Conservation (phyloP, 2,329 filamentous ascomycete species). For the Polytolypa hystricis region DNA sequence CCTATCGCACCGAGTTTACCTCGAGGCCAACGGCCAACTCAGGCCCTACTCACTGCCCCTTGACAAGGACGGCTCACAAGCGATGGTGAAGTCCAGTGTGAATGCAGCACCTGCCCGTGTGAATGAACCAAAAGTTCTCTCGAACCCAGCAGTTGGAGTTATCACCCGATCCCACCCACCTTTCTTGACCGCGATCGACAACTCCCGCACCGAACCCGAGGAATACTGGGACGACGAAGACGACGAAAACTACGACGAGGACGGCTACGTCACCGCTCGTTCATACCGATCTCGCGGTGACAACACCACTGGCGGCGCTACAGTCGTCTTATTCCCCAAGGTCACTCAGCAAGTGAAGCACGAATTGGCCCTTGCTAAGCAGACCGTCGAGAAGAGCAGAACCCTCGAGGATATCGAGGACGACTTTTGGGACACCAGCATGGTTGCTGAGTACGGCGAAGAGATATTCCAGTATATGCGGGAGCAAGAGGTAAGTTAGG, state of each 20-base stretch:
- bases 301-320: conserved; percentile 56
- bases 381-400: conserved; percentile 54
- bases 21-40: conserved; percentile 17
- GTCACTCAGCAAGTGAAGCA: conserved; percentile 56
- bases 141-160: not conserved
- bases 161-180: conserved; percentile 14
- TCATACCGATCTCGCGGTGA: conserved; percentile 67
- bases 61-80: not conserved
- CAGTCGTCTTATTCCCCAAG: conserved; percentile 60
- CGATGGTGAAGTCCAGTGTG: not conserved
- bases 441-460: conserved; percentile 94
- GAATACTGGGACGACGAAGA: conserved; percentile 70
- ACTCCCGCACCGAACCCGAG: conserved; percentile 42
- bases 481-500: conserved; percentile 67
- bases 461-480: conserved; percentile 94
- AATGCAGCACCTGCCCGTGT: not conserved
- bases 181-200: conserved; percentile 14
- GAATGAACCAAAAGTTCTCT: not conserved
- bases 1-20: conserved; percentile 19
- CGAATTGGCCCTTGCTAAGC: conserved; percentile 59
- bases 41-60: conserved; percentile 13
- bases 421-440: conserved; percentile 85
- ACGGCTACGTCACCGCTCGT: conserved; percentile 62
- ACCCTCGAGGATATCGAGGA: conserved; percentile 71
- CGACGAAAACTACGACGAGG: conserved; percentile 62